phyloP scores from a whole-genome alignment of 495 filamentous ascomycete species.

The Beverwykella pulmonaria region DNA sequence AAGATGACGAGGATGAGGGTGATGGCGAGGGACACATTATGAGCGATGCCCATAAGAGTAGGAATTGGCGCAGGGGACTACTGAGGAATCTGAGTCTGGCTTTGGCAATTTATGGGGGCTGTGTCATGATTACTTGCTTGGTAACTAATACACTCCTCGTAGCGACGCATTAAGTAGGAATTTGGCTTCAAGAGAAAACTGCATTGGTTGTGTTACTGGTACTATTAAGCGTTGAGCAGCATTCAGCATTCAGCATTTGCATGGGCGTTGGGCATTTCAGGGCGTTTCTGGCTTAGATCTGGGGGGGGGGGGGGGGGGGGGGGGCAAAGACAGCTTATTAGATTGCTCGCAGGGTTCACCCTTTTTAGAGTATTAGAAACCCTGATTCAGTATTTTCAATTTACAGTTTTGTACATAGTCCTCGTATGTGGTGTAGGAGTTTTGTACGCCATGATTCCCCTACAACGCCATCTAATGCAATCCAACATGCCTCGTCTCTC shows the following conservation, averaged over 20 bases:
- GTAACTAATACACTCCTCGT: conserved; percentile 78
- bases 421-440: too few species aligned
- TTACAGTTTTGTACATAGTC: too few species aligned
- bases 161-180: conserved; percentile 53
- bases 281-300: conserved; percentile 5
- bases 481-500: background rate
- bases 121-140: conserved; percentile 90
- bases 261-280: background rate
- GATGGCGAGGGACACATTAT: conserved; percentile 43
- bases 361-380: background rate
- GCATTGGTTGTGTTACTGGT: background rate
- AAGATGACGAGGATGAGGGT: conserved; percentile 65
- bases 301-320: too few species aligned
- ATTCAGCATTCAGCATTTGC: background rate
- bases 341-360: too few species aligned
- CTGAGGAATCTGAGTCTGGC: conserved; percentile 73
- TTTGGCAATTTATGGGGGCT: conserved; percentile 77
- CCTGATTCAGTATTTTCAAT: too few species aligned
- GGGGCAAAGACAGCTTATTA: too few species aligned
- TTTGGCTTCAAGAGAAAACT: background rate
- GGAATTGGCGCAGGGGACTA: conserved; percentile 59
- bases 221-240: background rate
- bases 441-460: background rate
- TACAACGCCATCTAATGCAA: conserved; percentile 16
- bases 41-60: conserved; percentile 37